Conservation (phyloP, 495 filamentous ascomycete species). For the Podospora conica region DNA sequence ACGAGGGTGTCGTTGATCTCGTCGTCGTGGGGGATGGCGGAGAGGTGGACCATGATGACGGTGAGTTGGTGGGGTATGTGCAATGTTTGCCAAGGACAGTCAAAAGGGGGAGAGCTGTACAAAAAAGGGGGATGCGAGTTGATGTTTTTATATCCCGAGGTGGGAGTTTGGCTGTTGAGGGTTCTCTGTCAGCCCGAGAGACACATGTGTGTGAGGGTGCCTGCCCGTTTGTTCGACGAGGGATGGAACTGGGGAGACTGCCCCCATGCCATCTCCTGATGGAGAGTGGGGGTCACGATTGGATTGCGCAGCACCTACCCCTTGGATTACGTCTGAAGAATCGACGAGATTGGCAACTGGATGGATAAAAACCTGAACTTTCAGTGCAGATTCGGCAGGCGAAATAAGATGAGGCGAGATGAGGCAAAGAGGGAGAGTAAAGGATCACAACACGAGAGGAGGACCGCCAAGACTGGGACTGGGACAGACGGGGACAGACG, state of each 20-base stretch:
- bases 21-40: constrained; percentile 47
- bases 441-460: not conserved
- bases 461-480: not conserved
- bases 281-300: not conserved
- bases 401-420: not conserved
- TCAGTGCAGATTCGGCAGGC: too few relatives aligned
- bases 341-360: not conserved
- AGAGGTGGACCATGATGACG: constrained; percentile 63
- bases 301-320: not conserved
- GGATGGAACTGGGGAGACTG: not conserved
- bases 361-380: not conserved
- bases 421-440: not conserved
- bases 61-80: not conserved
- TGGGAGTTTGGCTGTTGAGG: not conserved
- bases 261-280: not conserved
- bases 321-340: not conserved
- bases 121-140: not conserved
- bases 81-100: not conserved
- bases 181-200: not conserved
- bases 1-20: constrained; percentile 34
- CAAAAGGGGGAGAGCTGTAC: not conserved
- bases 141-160: not conserved
- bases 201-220: not conserved
- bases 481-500: too few relatives aligned
- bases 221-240: not conserved